Evolutionary conservation across 306 rosid species (phyloP), one percentile per base, ranked within the genome.

Genomic region (Acmispon strigosus): DNA sequence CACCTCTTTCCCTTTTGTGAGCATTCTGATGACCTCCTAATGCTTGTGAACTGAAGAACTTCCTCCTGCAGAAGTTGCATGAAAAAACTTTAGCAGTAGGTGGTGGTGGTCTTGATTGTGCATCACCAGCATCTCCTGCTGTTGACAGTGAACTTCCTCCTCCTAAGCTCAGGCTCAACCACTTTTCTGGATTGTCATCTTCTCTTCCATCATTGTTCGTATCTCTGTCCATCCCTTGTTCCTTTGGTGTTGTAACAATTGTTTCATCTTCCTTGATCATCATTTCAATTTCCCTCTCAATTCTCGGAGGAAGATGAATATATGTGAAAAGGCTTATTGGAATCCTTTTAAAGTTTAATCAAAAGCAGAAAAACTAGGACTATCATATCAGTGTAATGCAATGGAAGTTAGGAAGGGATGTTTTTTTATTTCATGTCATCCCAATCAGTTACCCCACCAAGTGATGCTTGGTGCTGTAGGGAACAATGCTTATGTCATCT

Each of bases 1-100:
- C 99, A 10, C 97, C 97, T 79, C 99, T 84, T 66, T 91, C 97
- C 65, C 97, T 91, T 79, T 91, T 91, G 84, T 95, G 97, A 15
- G 97, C 99, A 52, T 95, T 95, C 74, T 91, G 97, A 72, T 91
- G 99, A 37, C 97, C 99, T 24, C 99, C 99, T 71, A 95, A 74
- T 49, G 99, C 99, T 48, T 95, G 99, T 54, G 99, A 95, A 37
- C 96, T 91, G 47, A 66, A 87, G 83, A 95, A 95, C 83, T 89
- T 85, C 64, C 96, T 91, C 91, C 84, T 87, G 85, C 99, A 91
- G 86, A 91, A 95, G 85, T 95, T 95, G 73, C 99, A 95, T 4
- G 97, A 95, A 56, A 89, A 95, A 17, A 88, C 85, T 81, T 86
- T 94, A 57, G 73, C 54, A 19, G 85, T 77, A 56, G 74, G 36